Base-by-base conservation (phyloP, 2,329 filamentous ascomycete genomes). In the Sporothrix dimorphospora region DNA sequence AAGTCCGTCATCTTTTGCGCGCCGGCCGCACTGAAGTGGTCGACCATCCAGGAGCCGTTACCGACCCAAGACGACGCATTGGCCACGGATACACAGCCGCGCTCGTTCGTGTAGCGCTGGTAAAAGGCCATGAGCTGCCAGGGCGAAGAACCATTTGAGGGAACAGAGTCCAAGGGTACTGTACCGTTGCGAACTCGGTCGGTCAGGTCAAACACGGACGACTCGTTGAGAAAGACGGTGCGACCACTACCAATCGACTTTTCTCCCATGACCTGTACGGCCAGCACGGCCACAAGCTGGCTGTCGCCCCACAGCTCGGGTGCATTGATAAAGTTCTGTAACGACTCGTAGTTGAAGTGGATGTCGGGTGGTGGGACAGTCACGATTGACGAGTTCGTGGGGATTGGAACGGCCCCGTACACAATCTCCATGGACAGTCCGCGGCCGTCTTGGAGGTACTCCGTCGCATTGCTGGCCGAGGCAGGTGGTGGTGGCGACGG, bases 371-470 rank as follows among this genome's bases (percentile, higher is more conserved):
- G 16, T 8, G 76, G 76, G 3, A 76, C 40, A 2, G 74, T 71
- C 2, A 75, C 27, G 2, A 24, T 57, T 7, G 24, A 5, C 16
- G 53, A 4, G 53, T 30, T 30, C 53, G 7, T 75, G 78, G 38
- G 38, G 9, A 83, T 70, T 0, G 76, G 77, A 0, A 76, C 75
- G 24, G 79, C 78, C 73, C 78, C 80, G 7, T 76, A 73, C 8
- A 75, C 71, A 68, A 83, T 70, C 71, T 82, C 76, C 78, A 78
- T 81, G 65, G 77, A 73, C 3, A 81, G 75, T 0, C 81, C 82
- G 4, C 80, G 78, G 63, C 79, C 77, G n/a, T 78, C 74, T 2
- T 38, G 5, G 3, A 53, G 21, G 24, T 51, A 67, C 21, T 34
- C 21, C 8, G 42, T 38, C 21, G 61, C 5, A 21, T 24, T 45